Base-by-base conservation (phyloP, 208 protist genomes). In the Leishmania gerbilli region DNA sequence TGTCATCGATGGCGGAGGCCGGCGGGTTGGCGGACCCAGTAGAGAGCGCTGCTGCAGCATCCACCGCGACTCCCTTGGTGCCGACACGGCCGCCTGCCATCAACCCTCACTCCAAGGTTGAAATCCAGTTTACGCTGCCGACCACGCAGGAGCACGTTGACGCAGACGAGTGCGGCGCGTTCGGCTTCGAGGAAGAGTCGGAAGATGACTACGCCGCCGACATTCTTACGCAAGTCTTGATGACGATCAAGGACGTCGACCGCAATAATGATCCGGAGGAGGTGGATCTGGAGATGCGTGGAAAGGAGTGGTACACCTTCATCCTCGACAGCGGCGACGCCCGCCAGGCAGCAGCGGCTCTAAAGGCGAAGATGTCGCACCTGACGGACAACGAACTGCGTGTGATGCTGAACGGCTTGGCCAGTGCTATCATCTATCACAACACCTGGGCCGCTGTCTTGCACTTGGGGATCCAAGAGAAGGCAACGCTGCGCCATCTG, bases 401-500 rank as follows among this genome's bases (percentile, higher is more conserved):
- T 17, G 1, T n/a, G 1, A 62, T 71, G 71, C 37, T 85, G 5
- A 49, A 65, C 24, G 27, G 31, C 8, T 15, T 82, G 34, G 58
- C 82, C 17, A 3, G 72, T 0, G 74, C 78, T 0, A 68, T 86
- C 21, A 31, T 86, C 11, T 21, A 55, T 7, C 19, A 74, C 11
- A 27, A 49, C 9, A 53, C 37, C 31, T 86, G 68, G 77, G 11
- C 7, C 21, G 55, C 77, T 1, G 15, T 79, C 7, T 31, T 72
- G 40, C 34, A 27, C 1, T 58, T 86, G 0, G 55, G 71, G 15
- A 19, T 42, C 27, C 62, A 17, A 8, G 65, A 79, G 56, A 31
- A 24, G 17, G 2, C 45, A 15, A 64, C 74, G 78, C 85, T 97
- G 78, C 90, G 94, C 17, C 87, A 95, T 80, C 77, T 87, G 17